These are phyloP conservation scores for Neonectria magnoliae DNA, from an alignment of 2,329 filamentous ascomycete species.

Conservation along the genomic window DNA sequence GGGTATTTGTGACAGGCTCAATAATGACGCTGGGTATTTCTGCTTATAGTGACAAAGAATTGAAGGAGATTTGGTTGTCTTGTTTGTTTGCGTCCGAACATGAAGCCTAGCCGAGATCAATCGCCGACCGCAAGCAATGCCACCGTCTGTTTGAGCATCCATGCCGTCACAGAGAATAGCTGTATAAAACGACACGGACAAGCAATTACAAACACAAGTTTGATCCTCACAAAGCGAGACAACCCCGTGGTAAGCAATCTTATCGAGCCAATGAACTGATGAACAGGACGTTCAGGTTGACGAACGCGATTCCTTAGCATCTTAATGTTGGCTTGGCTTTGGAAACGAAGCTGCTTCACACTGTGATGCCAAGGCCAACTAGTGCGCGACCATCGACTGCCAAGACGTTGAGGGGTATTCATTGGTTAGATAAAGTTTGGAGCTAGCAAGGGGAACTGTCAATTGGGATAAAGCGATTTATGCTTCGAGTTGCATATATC, in stretches of 20 bases:
- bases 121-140: not conserved
- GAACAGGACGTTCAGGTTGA: not conserved
- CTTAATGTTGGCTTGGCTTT: not conserved
- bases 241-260: not conserved
- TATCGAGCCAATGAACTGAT: not conserved
- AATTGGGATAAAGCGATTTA: not conserved
- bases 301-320: not conserved
- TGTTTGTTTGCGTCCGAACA: no score
- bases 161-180: not conserved
- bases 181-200: not conserved
- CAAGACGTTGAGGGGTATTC: not conserved
- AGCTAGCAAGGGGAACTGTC: not conserved
- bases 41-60: no score
- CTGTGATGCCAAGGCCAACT: not conserved
- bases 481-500: not conserved
- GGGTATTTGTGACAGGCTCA: no score
- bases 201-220: not conserved
- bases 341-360: not conserved
- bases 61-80: no score
- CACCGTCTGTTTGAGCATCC: not conserved
- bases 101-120: not conserved
- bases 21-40: no score
- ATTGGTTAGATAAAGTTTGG: not conserved
- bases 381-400: not conserved
- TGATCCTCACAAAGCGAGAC: not conserved